Base-by-base conservation (phyloP, 2,329 filamentous ascomycete species). In the Cladosporium halotolerans region DNA sequence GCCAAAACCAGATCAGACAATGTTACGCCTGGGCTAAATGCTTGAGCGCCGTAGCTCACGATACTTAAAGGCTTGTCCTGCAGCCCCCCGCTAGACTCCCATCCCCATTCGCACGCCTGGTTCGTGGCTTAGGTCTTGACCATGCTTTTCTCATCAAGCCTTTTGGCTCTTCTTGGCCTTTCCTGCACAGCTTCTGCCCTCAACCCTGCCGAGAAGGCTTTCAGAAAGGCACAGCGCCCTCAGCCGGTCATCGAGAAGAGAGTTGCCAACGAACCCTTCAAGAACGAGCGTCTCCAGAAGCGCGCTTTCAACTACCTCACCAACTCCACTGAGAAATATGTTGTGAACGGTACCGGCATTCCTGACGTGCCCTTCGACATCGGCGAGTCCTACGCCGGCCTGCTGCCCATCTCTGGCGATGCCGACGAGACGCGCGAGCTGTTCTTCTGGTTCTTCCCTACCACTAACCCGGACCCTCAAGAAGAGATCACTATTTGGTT, bases 371-470 rank as follows among this genome's bases (percentile, higher is more conserved):
- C 70, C 52, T 75, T 74, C 54, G 69, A 75, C 58, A 69, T 75
- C 57, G 72, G 70, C 51, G 72, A 75, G 56, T 68, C 64, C 4
- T 74, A 74, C 39, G 71, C 72, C 43, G 71, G 73, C 34, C 69
- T 79, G 3, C 64, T 84, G 6, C 79, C 81, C 4, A 81, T 84
- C 58, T 75, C 76, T 42, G 67, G 66, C 52, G 67, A 62, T 58
- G 52, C 69, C 9, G 75, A 78, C 55, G 72, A 76, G 34, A 70
- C 71, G 0, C 69, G 71, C 13, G 63, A 73, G 58, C 64, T 79
- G n/a, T 79, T 73, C 67, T 79, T 80, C 63, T 79, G 77, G 77
- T 80, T 78, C 65, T 79, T 78, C 57, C 78, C 78, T 3, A 76
- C 76, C 0, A 64, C 62, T n/a, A 79, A 79, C 56, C 69, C 70